Base-by-base conservation (phyloP, 768 basidiomycete species). In the Favolaschia claudopus region DNA sequence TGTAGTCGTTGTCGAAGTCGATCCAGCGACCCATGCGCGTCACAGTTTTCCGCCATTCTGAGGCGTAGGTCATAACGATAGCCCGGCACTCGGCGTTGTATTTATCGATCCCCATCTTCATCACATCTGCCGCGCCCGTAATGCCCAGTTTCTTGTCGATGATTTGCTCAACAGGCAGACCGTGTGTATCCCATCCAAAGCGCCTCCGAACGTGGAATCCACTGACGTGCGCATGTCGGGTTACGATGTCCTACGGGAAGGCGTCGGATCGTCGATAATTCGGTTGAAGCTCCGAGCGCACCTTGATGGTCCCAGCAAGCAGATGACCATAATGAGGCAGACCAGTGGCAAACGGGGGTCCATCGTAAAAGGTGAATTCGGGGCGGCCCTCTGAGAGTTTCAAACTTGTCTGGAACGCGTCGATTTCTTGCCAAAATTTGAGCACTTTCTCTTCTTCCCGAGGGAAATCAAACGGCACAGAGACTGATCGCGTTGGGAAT, bases 1-100 rank as follows among this genome's bases (percentile, higher is more conserved):
- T 99, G 82, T 99, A 99, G 69, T 98, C 97, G 67, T 98, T 93
- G 75, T 99, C 97, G 67, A 99, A 99, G 76, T 99, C 97, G 77
- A 99, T 99, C 97, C 97, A 99, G 62, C 97, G 88, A 31, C 96
- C 97, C 91, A 99, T 96, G 63, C 97, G 88, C 75, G 97, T 96
- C 51, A 99, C 96, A 5, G 96, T 99, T 32, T 78, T 70, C 45
- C 95, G 88, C 97, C 97, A 99, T 71, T 99, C 96, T 7, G 86
- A 83, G 2, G 96, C 83, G 73, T 99, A 99, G 46, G 95, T 85
- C 96, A 99, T 98, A 68, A 99, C 96, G 72, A 99, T 99, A 59
- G 87, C 86, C 31, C 96, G 87, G 70, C 97, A 99, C 73, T 98
- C 95, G 6, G 86, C 94, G 74, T 99, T 99, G 83, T 99, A 99